Evolutionary conservation across 148 eudicot genomes (phyloP).

Genomic region (Rhododendron kiyosumense): DNA sequence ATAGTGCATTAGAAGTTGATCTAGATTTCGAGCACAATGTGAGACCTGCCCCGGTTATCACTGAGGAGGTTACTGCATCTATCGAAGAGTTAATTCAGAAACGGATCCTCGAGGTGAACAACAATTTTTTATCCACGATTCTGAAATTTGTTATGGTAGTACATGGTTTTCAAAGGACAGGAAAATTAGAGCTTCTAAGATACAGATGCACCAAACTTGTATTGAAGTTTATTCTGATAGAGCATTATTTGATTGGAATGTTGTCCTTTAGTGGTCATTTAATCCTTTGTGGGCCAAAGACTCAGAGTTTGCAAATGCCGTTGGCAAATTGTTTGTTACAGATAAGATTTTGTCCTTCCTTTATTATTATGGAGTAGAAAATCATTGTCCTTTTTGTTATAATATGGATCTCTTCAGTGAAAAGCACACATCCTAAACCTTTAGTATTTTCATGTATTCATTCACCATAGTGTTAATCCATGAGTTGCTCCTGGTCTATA

Average conservation of each 20-base stretch:
- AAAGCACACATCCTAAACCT: neutral
- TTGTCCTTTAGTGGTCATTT: neutral
- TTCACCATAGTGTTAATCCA: neutral
- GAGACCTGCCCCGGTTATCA: slow-evolving; percentile 89
- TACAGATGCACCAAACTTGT: neutral
- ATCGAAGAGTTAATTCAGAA: slow-evolving; percentile 87
- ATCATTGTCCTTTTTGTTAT: neutral
- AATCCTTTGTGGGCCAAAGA: neutral
- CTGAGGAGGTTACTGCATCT: slow-evolving; percentile 82
- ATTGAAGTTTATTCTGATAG: neutral
- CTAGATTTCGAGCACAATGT: slow-evolving; percentile 90
- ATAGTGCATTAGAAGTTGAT: slow-evolving; percentile 94
- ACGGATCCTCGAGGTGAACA: slow-evolving; percentile 74
- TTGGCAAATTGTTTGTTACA: neutral
- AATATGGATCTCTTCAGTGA: neutral
- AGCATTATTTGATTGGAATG: neutral
- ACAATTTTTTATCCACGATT: neutral
- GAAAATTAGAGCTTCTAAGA: neutral
- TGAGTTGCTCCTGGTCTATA: neutral
- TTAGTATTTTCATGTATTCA: neutral
- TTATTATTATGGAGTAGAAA: neutral
- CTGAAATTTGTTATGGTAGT: neutral
- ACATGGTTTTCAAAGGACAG: neutral
- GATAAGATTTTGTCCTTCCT: neutral
- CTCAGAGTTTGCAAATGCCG: neutral